A percentile compares a stretch with the other conserved stretches of the same genome.
These are phyloP conservation scores for Wickerhamomyces ciferrii DNA, from an alignment of 805 yeast species.

Conservation along the genomic window DNA sequence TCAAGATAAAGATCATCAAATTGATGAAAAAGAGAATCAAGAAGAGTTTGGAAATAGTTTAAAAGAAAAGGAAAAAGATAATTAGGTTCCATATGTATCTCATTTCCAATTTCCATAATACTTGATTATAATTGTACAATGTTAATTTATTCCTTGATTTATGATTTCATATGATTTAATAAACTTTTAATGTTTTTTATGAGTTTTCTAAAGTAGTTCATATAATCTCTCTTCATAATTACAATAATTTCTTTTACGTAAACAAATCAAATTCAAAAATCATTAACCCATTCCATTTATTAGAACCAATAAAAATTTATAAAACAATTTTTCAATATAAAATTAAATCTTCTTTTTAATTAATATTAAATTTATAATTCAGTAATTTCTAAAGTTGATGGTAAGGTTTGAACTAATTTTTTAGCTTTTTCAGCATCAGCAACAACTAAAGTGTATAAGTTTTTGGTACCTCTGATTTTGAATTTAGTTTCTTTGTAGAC, in stretches of 20 bases:
- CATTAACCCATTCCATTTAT: slow-evolving; percentile 1
- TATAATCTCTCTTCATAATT: background rate
- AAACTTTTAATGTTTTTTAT: background rate
- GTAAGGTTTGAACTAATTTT: slow-evolving; percentile 96
- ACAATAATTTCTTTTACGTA: background rate
- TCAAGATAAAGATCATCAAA: background rate
- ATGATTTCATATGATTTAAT: background rate
- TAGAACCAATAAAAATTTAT: background rate
- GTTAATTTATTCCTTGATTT: background rate
- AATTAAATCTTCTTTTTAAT: background rate
- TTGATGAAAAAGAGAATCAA: background rate
- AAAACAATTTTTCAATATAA: background rate
- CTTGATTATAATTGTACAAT: no score
- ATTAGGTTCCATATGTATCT: background rate
- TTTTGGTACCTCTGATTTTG: slow-evolving; percentile 95
- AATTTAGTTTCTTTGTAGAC: slow-evolving; percentile 92
- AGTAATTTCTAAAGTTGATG: slow-evolving; percentile 82
- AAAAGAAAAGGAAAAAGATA: background rate
- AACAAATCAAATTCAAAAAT: background rate
- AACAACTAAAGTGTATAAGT: slow-evolving; percentile 93
- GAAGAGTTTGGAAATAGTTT: background rate
- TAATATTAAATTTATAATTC: slow-evolving; percentile 28
- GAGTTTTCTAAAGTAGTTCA: background rate
- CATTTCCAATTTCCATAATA: no score
- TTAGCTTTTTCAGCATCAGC: slow-evolving; percentile 95